Conservation (phyloP, 1,139 yeast species). For the Saccharomyces hybrid region DNA sequence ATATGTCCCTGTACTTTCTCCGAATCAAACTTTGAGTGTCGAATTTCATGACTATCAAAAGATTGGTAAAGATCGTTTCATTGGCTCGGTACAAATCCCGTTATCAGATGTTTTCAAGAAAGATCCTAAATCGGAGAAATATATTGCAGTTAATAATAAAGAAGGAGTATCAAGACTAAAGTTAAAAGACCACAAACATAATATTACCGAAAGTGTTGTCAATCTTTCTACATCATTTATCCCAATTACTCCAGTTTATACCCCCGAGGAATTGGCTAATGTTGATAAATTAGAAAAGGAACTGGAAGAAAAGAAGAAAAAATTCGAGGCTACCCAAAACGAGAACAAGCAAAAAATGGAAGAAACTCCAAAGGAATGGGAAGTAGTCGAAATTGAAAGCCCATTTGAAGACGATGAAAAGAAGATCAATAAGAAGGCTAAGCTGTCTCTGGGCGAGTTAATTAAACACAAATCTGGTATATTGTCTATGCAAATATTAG, state of each 20-base stretch:
- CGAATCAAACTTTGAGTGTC: conserved; percentile 50
- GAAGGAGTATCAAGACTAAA: conserved; percentile 36
- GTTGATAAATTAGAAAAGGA: conserved; percentile 38
- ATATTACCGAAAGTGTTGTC: conserved; percentile 41
- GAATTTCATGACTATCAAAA: conserved; percentile 61
- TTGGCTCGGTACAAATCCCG: conserved; percentile 52
- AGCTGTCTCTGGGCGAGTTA: conserved; percentile 46
- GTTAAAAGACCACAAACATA: conserved; percentile 39
- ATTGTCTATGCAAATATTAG: conserved; percentile 44
- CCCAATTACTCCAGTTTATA: conserved; percentile 56
- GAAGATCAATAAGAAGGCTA: conserved; percentile 38
- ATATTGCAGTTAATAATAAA: conserved; percentile 34
- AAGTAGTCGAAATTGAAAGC: conserved; percentile 51
- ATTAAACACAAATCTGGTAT: conserved; percentile 55
- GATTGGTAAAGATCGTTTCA: conserved; percentile 52
- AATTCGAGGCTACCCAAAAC: conserved; percentile 39
- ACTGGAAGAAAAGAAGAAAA: conserved; percentile 32
- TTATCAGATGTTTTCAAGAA: conserved; percentile 45
- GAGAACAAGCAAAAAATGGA: conserved; percentile 43
- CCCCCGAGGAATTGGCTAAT: conserved; percentile 46
- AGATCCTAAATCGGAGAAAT: conserved; percentile 39
- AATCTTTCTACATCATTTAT: conserved; percentile 54
- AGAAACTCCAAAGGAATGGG: conserved; percentile 53
- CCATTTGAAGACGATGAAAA: conserved; percentile 35
- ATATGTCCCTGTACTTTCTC: conserved; percentile 56